A percentile compares a stretch with the other conserved stretches of the same genome.
These are phyloP conservation scores for Blumeria graminis DNA, from an alignment of 2,329 filamentous ascomycete species.

Conservation along the genomic window DNA sequence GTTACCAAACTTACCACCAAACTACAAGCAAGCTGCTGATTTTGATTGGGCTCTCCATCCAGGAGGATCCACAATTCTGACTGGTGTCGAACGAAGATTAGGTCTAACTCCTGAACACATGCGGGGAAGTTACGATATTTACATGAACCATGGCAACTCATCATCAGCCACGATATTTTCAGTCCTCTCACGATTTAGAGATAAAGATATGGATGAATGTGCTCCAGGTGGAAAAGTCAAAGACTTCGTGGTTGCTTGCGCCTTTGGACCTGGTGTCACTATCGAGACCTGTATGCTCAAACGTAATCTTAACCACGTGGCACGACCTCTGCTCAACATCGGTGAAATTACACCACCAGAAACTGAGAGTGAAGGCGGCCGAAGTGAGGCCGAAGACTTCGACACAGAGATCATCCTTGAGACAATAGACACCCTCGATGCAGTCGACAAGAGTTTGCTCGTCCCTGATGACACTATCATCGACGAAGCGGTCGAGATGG, in stretches of 20 bases:
- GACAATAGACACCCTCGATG: too few species aligned
- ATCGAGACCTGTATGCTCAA: conserved; percentile 45
- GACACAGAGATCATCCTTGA: conserved; percentile 2
- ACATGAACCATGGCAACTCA: conserved; percentile 43
- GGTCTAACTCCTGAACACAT: conserved; percentile 36
- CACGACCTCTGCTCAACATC: conserved; percentile 5
- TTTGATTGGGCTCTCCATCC: conserved; percentile 57
- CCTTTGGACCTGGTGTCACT: conserved; percentile 44
- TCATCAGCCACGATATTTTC: conserved; percentile 46
- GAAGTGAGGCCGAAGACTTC: conserved; percentile 9
- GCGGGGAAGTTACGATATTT: conserved; percentile 44
- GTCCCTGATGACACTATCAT: too few species aligned
- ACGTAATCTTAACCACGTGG: conserved; percentile 13
- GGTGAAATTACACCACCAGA: conserved; percentile 14
- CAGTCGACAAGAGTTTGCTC: too few species aligned
- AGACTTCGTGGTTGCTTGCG: conserved; percentile 40
- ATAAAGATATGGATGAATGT: conserved; percentile 32
- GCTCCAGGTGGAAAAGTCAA: conserved; percentile 25
- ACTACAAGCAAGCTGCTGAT: conserved; percentile 24
- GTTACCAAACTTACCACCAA: conserved; percentile 20
- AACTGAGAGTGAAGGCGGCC: conserved; percentile 12
- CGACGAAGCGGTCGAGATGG: too few species aligned
- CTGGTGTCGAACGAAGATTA: conserved; percentile 34
- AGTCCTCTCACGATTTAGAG: conserved; percentile 35
- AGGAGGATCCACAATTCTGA: conserved; percentile 40